A percentile compares a stretch with the other conserved stretches of the same genome.
These are phyloP conservation scores for Rubroboletus pulcherrimus DNA, from an alignment of 768 basidiomycete genomes.

Conservation along the genomic window DNA sequence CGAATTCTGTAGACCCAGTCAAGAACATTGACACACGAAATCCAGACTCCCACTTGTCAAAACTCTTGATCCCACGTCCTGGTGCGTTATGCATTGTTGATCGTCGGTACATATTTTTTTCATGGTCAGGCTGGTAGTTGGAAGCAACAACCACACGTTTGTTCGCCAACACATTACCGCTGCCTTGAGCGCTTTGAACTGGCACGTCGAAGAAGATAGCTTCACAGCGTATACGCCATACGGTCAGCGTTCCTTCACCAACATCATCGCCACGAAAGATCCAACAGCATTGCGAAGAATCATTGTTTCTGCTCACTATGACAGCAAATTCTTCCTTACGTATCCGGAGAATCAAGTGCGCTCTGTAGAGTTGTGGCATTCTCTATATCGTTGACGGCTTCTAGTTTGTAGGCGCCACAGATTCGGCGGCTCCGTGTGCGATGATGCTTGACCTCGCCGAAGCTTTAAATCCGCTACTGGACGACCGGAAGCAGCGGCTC, in stretches of 20 bases:
- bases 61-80: slow-evolving; percentile 80
- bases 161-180: slow-evolving; percentile 81
- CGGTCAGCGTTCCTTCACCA: slow-evolving; percentile 76
- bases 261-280: slow-evolving; percentile 94
- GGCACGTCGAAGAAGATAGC: slow-evolving; percentile 84
- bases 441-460: slow-evolving; percentile 93
- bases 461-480: slow-evolving; percentile 68
- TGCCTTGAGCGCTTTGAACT: slow-evolving; percentile 66
- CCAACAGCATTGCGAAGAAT: slow-evolving; percentile 77
- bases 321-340: slow-evolving; percentile 80
- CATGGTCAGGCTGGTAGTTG: slow-evolving; percentile 40
- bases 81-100: slow-evolving; percentile 43
- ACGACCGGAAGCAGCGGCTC: slow-evolving; percentile 52
- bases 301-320: slow-evolving; percentile 88
- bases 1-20: slow-evolving; percentile 57
- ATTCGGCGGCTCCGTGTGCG: slow-evolving; percentile 93
- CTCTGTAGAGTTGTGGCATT: neutral
- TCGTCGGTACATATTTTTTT: neutral
- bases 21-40: slow-evolving; percentile 64
- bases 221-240: slow-evolving; percentile 81
- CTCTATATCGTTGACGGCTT: slow-evolving; percentile 10
- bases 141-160: slow-evolving; percentile 71
- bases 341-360: slow-evolving; percentile 74
- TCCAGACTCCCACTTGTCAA: slow-evolving; percentile 71
- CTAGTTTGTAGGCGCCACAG: slow-evolving; percentile 95